Conservation (phyloP, 1,139 yeast species). For the Pichia inconspicua region DNA sequence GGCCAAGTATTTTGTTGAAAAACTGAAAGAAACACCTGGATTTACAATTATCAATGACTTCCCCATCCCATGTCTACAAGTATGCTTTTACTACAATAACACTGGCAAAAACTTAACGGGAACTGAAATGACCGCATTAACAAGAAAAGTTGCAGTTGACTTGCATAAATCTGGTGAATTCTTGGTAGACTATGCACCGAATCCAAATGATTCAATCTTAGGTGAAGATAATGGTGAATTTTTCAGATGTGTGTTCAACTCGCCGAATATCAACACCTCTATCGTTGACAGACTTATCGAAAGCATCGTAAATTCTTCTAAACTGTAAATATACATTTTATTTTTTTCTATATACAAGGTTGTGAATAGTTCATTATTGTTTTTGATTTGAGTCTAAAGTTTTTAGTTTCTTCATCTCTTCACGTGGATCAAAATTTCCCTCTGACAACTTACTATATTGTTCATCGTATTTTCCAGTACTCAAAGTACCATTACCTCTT, state of each 20-base stretch:
- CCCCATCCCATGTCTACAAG: conserved; percentile 76
- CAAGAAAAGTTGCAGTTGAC: conserved; percentile 55
- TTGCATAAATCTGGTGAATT: conserved; percentile 59
- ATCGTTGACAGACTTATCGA: conserved; percentile 36
- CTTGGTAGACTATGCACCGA: conserved; percentile 77
- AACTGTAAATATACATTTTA: background rate
- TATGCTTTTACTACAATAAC: conserved; percentile 70
- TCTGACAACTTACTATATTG: conserved; percentile 68
- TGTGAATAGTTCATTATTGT: conserved; percentile 8
- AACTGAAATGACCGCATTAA: conserved; percentile 45
- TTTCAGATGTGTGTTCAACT: conserved; percentile 76
- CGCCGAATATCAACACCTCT: conserved; percentile 46
- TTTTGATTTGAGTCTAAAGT: conserved; percentile 36
- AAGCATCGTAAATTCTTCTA: conserved; percentile 22
- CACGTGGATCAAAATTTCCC: conserved; percentile 76
- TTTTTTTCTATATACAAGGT: background rate
- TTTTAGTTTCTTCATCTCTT: conserved; percentile 66
- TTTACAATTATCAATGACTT: conserved; percentile 49
- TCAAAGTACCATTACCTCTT: conserved; percentile 87
- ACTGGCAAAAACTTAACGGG: conserved; percentile 20
- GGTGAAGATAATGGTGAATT: conserved; percentile 59
- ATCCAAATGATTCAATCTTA: conserved; percentile 36
- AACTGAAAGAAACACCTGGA: conserved; percentile 30
- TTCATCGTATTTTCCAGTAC: conserved; percentile 88
- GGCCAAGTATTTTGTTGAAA: conserved; percentile 50